phyloP scores from a whole-genome alignment of 495 filamentous ascomycete genomes.

The Acidomyces sp. region DNA sequence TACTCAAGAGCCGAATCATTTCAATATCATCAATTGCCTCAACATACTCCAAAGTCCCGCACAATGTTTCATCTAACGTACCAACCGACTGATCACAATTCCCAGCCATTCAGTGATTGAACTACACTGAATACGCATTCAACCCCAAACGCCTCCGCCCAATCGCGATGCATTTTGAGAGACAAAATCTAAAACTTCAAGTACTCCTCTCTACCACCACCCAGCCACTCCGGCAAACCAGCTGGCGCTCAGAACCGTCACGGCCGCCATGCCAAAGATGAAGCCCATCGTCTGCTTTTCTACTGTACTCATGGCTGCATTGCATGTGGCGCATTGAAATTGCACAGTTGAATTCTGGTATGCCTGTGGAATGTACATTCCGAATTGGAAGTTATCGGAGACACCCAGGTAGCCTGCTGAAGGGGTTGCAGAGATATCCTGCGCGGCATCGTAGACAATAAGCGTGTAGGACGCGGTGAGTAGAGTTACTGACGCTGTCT shows the following conservation, averaged over 20 bases:
- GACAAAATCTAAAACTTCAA: too few relatives aligned
- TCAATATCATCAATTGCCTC: too few relatives aligned
- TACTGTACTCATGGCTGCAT: slow-evolving; percentile 45
- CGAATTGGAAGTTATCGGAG: slow-evolving; percentile 54
- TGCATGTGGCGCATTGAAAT: slow-evolving; percentile 55
- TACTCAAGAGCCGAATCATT: too few relatives aligned
- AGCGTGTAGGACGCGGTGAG: slow-evolving; percentile 72
- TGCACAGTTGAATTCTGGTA: slow-evolving; percentile 47
- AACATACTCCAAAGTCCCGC: too few relatives aligned
- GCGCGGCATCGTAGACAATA: slow-evolving; percentile 62
- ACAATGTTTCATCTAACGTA: too few relatives aligned
- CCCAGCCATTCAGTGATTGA: too few relatives aligned
- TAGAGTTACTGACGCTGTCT: slow-evolving; percentile 42
- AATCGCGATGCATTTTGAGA: slow-evolving; percentile 8
- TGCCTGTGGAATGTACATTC: slow-evolving; percentile 60
- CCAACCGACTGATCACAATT: too few relatives aligned
- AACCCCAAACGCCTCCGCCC: slow-evolving; percentile 2
- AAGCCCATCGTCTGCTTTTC: slow-evolving; percentile 58
- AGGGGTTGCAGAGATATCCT: slow-evolving; percentile 46
- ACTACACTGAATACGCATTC: background rate
- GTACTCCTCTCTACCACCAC: slow-evolving; percentile 33
- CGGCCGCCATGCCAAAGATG: slow-evolving; percentile 55
- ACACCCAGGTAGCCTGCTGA: slow-evolving; percentile 59
- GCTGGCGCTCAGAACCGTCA: slow-evolving; percentile 73
- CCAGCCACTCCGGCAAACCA: slow-evolving; percentile 72